phyloP scores from a whole-genome alignment of 1,284 basidiomycete species.

The Pseudozyma thailandica region DNA sequence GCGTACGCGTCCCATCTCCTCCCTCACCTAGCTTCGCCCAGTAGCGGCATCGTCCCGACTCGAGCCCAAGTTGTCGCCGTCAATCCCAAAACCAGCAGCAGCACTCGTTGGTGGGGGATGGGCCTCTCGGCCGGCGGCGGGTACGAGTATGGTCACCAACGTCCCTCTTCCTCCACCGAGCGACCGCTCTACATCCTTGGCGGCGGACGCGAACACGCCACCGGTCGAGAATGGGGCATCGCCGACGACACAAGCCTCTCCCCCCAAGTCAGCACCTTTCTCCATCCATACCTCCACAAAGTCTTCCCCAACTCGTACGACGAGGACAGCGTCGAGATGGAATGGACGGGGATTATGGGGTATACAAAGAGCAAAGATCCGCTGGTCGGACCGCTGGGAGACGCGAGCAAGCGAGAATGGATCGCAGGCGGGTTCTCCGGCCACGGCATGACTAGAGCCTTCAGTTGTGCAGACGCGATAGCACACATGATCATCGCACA shows the following conservation, averaged over 20 bases:
- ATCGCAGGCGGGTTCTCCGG: conserved; percentile 80
- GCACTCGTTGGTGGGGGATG: conserved; percentile 23
- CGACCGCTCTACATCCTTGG: conserved; percentile 76
- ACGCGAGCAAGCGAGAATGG: conserved; percentile 71
- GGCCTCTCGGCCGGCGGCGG: conserved; percentile 69
- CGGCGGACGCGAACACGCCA: conserved; percentile 74
- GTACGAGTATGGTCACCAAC: conserved; percentile 83
- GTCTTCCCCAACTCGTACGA: conserved; percentile 72
- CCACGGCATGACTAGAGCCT: conserved; percentile 81
- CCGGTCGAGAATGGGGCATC: conserved; percentile 72
- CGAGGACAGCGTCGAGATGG: conserved; percentile 71
- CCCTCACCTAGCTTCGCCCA: conserved; percentile 74
- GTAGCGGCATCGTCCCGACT: conserved; percentile 74
- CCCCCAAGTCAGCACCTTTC: conserved; percentile 69
- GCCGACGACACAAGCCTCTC: conserved; percentile 76
- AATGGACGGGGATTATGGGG: conserved; percentile 85
- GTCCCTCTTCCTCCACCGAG: conserved; percentile 67
- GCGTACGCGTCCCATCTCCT: conserved; percentile 78
- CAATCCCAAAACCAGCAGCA: conserved; percentile 70
- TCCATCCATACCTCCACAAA: conserved; percentile 16
- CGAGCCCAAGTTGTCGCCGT: conserved; percentile 79
- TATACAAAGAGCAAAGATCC: conserved; percentile 77
- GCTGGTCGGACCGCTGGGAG: conserved; percentile 71
- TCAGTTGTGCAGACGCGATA: conserved; percentile 75
- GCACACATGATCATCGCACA: conserved; percentile 76